A percentile compares a stretch with the other conserved stretches of the same genome.
phyloP scores from a whole-genome alignment of 139 green algal genomes.

The Chlorella sp. region DNA sequence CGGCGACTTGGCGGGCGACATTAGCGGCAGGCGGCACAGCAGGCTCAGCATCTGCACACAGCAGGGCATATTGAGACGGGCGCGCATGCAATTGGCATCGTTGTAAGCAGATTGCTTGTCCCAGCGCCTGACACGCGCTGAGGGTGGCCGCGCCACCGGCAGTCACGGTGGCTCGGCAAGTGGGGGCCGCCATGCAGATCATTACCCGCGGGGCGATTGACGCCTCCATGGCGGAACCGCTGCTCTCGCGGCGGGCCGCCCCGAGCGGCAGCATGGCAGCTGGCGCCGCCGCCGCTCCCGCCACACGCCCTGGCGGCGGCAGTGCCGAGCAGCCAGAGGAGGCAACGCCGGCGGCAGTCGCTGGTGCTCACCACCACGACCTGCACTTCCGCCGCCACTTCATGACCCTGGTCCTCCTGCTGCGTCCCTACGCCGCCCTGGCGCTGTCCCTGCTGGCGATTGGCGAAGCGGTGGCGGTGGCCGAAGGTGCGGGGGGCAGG shows the following conservation, averaged over 20 bases:
- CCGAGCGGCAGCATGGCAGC: not conserved
- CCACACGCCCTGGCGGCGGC: not conserved
- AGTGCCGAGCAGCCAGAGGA: not conserved
- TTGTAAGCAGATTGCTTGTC: too few relatives aligned
- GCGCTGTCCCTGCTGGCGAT: constrained; percentile 42
- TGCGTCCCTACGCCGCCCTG: constrained; percentile 48
- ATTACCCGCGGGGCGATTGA: not conserved
- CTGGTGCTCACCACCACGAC: not conserved
- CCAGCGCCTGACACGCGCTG: too few relatives aligned
- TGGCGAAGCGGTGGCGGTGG: constrained; percentile 38
- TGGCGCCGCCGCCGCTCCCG: not conserved
- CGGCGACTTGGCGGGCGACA: too few relatives aligned
- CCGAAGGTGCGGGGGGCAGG: constrained; percentile 26
- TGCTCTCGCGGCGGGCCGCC: not conserved
- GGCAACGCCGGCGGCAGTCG: not conserved
- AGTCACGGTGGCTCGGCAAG: too few relatives aligned
- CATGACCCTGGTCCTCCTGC: constrained; percentile 15
- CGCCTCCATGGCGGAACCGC: not conserved
- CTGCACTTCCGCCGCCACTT: constrained; percentile 19
- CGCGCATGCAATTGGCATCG: too few relatives aligned
- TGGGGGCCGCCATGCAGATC: not conserved
- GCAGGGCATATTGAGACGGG: too few relatives aligned
- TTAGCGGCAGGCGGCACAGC: too few relatives aligned
- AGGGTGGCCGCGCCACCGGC: too few relatives aligned
- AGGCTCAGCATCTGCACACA: too few relatives aligned